A percentile compares a stretch with the other conserved stretches of the same genome.
phyloP scores from a whole-genome alignment of 2,329 filamentous ascomycete species.

The Hymenoscyphus albidus region DNA sequence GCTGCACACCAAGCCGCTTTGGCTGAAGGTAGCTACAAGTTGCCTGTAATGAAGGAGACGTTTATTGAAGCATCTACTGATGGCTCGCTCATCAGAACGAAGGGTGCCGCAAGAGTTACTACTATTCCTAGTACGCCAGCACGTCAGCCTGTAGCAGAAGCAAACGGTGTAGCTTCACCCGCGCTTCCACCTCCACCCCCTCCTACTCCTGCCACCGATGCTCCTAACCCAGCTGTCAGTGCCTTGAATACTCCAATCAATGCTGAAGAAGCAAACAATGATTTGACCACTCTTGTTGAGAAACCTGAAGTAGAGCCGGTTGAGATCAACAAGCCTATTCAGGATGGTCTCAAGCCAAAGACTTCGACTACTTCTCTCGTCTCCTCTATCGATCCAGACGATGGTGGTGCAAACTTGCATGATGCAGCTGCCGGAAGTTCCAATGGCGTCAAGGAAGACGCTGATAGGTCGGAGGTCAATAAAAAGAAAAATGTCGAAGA shows the following conservation, averaged over 20 bases:
- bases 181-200: constrained; percentile 2
- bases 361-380: not conserved
- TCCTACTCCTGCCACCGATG: not conserved
- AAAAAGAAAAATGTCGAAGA: not conserved
- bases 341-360: not conserved
- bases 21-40: constrained; percentile 9
- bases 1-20: constrained; percentile 11
- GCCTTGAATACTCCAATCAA: not conserved
- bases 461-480: not conserved
- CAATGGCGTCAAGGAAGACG: not conserved
- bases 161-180: not conserved
- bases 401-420: not conserved
- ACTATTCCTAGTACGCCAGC: not conserved
- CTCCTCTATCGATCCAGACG: not conserved
- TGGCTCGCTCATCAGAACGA: constrained; percentile 31
- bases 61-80: constrained; percentile 31
- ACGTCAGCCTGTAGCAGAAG: not conserved
- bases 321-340: not conserved
- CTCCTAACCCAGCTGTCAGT: not conserved
- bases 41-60: constrained; percentile 30
- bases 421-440: not conserved
- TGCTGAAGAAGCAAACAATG: not conserved
- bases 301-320: not conserved
- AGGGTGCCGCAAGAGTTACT: not conserved
- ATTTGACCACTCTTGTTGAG: not conserved